A percentile compares a stretch with the other conserved stretches of the same genome.
These are phyloP conservation scores for Penicillium olsonii DNA, from an alignment of 2,329 filamentous ascomycete genomes.

Conservation along the genomic window DNA sequence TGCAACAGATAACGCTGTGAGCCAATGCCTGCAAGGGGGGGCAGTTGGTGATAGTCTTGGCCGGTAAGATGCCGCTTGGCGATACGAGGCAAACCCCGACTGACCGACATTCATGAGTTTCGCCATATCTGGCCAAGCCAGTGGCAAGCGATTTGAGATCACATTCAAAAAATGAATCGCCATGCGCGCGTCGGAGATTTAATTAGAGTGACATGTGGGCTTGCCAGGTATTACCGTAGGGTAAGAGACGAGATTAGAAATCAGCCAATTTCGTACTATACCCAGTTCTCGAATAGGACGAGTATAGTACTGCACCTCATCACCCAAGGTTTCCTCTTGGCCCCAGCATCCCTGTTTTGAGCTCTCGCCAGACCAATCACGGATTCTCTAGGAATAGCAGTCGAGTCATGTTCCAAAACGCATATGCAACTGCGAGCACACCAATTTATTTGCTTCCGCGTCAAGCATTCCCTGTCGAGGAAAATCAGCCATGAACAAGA, in stretches of 20 bases:
- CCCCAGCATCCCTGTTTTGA: neutral
- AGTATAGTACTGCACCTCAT: neutral
- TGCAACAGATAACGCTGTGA: no score
- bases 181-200: constrained; percentile 13
- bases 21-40: constrained; percentile 9
- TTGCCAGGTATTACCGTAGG: no score
- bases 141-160: neutral
- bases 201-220: constrained; percentile 8
- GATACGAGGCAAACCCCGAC: constrained; percentile 11
- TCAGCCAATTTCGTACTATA: no score
- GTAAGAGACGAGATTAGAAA: no score
- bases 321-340: neutral
- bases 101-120: constrained; percentile 27
- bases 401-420: neutral
- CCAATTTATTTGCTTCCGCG: neutral
- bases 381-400: no score
- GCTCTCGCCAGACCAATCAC: neutral
- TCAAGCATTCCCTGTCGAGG: neutral
- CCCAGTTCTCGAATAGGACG: no score
- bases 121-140: neutral
- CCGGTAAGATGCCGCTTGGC: constrained; percentile 8
- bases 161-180: constrained; percentile 2
- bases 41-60: constrained; percentile 11
- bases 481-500: no score
- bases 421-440: neutral